These are phyloP conservation scores for Dalbergia cochinchinensis DNA, from an alignment of 306 rosid species.

Conservation along the genomic window DNA sequence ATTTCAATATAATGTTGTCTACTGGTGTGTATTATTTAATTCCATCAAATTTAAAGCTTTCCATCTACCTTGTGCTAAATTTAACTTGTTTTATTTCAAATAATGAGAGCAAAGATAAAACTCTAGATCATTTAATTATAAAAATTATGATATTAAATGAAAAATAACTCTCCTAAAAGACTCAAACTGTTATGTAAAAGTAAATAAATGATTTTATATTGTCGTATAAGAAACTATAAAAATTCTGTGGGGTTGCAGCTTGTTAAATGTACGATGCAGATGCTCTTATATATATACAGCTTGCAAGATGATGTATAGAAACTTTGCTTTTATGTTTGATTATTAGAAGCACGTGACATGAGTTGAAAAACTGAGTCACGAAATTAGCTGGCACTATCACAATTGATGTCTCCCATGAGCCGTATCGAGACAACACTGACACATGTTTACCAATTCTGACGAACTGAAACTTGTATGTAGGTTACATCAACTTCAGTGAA, in stretches of 20 bases:
- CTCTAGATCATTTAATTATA: too few species aligned
- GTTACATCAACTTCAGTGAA: conserved; percentile 9
- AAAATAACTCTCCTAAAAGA: too few species aligned
- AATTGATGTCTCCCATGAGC: conserved; percentile 7
- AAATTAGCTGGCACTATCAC: conserved; percentile 26
- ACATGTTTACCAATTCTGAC: conserved; percentile 23
- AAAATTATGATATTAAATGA: too few species aligned
- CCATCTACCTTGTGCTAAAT: too few species aligned
- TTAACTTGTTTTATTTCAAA: too few species aligned
- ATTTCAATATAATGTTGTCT: conserved; percentile 1
- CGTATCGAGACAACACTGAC: not conserved
- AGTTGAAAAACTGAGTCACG: conserved; percentile 6
- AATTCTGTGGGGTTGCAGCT: not conserved
- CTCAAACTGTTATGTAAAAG: too few species aligned
- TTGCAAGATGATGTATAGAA: conserved; percentile 26
- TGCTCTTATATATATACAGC: not conserved
- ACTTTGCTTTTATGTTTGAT: conserved; percentile 9
- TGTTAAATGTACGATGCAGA: not conserved
- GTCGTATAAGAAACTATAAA: not conserved
- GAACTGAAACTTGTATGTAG: not conserved
- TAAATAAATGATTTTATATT: too few species aligned
- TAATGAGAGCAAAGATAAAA: too few species aligned
- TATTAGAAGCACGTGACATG: conserved; percentile 20
- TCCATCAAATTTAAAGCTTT: conserved; percentile 15
- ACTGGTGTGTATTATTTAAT: conserved; percentile 4